Evolutionary conservation across 768 basidiomycete genomes (phyloP).

Genomic region (Suillus sp.): DNA sequence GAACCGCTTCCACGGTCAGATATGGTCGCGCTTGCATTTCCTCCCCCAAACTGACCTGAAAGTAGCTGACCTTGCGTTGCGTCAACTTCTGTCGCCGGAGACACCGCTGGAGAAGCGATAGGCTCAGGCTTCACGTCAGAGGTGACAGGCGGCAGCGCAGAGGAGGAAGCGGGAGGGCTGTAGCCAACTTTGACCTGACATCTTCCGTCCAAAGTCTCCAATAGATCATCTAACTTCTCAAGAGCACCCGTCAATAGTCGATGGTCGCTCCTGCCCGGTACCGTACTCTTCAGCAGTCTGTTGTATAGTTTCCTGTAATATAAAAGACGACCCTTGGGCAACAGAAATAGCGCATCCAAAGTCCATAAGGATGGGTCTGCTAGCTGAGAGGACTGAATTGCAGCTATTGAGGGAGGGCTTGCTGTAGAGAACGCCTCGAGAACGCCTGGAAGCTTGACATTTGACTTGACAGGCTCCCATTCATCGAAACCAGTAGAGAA

Average conservation of each 20-base stretch:
- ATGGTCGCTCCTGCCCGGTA: conserved; percentile 86
- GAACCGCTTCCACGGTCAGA: conserved; percentile 55
- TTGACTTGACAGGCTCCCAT: conserved; percentile 80
- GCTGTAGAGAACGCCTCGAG: conserved; percentile 68
- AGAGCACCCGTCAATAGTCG: conserved; percentile 76
- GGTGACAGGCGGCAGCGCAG: conserved; percentile 2
- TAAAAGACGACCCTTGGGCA: conserved; percentile 81
- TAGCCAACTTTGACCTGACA: conserved; percentile 38
- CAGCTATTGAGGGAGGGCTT: conserved; percentile 56
- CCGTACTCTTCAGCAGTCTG: conserved; percentile 82
- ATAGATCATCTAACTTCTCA: conserved; percentile 75
- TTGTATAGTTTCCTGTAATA: conserved; percentile 94
- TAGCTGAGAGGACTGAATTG: conserved; percentile 36
- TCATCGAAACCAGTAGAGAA: conserved; percentile 79
- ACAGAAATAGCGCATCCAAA: conserved; percentile 82
- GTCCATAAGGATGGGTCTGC: conserved; percentile 64
- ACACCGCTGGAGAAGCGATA: conserved; percentile 8
- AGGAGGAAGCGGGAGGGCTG: conserved; percentile 5
- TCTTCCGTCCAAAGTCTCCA: conserved; percentile 66
- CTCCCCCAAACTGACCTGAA: conserved; percentile 25
- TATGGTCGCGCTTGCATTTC: conserved; percentile 47
- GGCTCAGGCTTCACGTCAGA: neutral
- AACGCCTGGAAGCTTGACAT: conserved; percentile 67
- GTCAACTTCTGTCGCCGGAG: conserved; percentile 11
- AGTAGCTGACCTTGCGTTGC: conserved; percentile 13